Percentiles rank a stretch among this genome's conserved stretches.
phyloP scores from a whole-genome alignment of 495 filamentous ascomycete genomes.

The Hypoxylon lenormandii region DNA sequence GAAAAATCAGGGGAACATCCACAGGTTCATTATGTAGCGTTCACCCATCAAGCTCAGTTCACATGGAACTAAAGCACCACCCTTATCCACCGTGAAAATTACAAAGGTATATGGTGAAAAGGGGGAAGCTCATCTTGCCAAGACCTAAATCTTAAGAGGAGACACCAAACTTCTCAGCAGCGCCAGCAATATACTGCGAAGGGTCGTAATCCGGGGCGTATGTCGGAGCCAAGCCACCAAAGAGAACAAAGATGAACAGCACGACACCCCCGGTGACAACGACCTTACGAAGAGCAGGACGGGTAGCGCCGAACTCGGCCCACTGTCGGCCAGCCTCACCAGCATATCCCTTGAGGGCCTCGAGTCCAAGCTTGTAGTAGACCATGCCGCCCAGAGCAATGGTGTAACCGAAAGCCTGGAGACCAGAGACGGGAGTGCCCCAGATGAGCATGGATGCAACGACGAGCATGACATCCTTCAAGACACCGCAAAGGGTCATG shows the following conservation, averaged over 20 bases:
- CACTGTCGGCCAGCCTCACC: slow-evolving; percentile 76
- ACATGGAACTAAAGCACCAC: slow-evolving; percentile 19
- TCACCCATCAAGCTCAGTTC: slow-evolving; percentile 30
- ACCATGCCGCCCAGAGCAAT: slow-evolving; percentile 90
- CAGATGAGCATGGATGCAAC: slow-evolving; percentile 89
- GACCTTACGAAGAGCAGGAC: slow-evolving; percentile 80
- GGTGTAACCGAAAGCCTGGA: slow-evolving; percentile 95
- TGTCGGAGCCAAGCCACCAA: slow-evolving; percentile 66
- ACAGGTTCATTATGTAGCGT: slow-evolving; percentile 41
- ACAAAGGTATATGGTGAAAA: slow-evolving; percentile 50
- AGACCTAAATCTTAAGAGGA: slow-evolving; percentile 39
- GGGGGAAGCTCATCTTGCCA: slow-evolving; percentile 25
- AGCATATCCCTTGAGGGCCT: slow-evolving; percentile 82
- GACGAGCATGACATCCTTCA: slow-evolving; percentile 98
- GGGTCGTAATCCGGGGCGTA: slow-evolving; percentile 63
- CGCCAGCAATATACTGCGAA: slow-evolving; percentile 57
- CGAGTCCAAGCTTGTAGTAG: slow-evolving; percentile 95
- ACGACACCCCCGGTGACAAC: slow-evolving; percentile 71
- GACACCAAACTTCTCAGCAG: slow-evolving; percentile 62
- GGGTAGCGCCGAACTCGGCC: slow-evolving; percentile 84
- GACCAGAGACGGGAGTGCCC: slow-evolving; percentile 79
- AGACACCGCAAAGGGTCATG: slow-evolving; percentile 95
- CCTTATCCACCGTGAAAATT: slow-evolving; percentile 45
- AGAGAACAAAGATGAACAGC: slow-evolving; percentile 74
- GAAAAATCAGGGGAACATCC: slow-evolving; percentile 44